Conservation (phyloP, 1,139 yeast species). For the Lodderomyces jiufengensis region DNA sequence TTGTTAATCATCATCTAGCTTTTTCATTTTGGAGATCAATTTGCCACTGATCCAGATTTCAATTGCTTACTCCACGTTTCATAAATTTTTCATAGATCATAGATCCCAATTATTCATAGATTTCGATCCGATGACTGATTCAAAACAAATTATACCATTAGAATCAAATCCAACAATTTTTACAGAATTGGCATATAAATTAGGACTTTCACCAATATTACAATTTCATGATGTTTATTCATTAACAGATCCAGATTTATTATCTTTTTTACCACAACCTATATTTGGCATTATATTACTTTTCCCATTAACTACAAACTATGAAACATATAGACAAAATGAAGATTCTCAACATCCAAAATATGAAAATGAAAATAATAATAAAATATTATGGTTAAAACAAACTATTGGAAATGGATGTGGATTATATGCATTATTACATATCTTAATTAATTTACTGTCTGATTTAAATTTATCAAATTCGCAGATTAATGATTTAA, state of each 20-base stretch:
- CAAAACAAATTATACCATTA: slow-evolving; percentile 64
- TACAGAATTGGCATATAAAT: slow-evolving; percentile 58
- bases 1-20: too few species aligned
- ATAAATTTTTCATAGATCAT: background rate
- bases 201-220: slow-evolving; percentile 64
- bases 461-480: slow-evolving; percentile 37
- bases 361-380: slow-evolving; percentile 16
- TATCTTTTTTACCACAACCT: slow-evolving; percentile 81
- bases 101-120: background rate
- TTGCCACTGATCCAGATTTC: too few species aligned
- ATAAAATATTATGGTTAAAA: slow-evolving; percentile 59
- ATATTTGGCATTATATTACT: slow-evolving; percentile 68
- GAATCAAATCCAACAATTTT: slow-evolving; percentile 90
- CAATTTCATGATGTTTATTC: slow-evolving; percentile 82
- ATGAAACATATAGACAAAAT: slow-evolving; percentile 48
- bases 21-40: background rate
- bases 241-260: slow-evolving; percentile 70
- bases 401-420: slow-evolving; percentile 90
- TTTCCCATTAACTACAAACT: slow-evolving; percentile 70
- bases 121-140: slow-evolving; percentile 9
- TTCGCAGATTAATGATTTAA: slow-evolving; percentile 29
- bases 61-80: too few species aligned
- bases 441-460: slow-evolving; percentile 65
- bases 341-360: slow-evolving; percentile 24
- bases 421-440: slow-evolving; percentile 86